Conservation (phyloP, 352 stramenopile species). For the Phytophthora aleatoria region DNA sequence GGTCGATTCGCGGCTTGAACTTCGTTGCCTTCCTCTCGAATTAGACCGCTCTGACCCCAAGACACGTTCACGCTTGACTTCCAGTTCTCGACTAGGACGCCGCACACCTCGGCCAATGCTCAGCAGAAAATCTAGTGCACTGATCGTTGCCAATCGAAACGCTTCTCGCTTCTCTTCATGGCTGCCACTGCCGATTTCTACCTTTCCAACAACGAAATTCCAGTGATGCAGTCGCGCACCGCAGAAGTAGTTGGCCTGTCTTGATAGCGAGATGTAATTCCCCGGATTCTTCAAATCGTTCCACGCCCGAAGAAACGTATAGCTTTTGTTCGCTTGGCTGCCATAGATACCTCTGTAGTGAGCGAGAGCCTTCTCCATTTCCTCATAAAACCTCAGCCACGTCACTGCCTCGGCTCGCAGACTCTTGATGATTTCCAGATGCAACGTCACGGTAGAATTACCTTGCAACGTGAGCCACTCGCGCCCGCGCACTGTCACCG, state of each 20-base stretch:
- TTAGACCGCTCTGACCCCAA: conserved; percentile 3
- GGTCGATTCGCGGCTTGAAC: conserved; percentile 21
- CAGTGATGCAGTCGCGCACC: conserved; percentile 61
- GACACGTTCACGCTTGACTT: conserved; percentile 12
- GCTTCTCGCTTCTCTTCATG: conserved; percentile 56
- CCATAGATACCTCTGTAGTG: conserved; percentile 23
- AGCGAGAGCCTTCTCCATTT: conserved; percentile 38
- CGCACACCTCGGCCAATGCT: conserved; percentile 10
- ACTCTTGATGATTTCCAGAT: conserved; percentile 52
- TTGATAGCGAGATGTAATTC: conserved; percentile 41
- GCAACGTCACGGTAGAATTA: conserved; percentile 47
- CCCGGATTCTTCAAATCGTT: conserved; percentile 47
- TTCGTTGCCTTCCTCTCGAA: conserved; percentile 11
- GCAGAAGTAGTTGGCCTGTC: conserved; percentile 55
- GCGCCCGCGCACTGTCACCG: conserved; percentile 47
- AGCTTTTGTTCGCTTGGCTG: conserved; percentile 31
- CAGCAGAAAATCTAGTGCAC: conserved; percentile 53
- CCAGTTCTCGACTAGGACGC: conserved; percentile 7
- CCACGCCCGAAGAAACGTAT: conserved; percentile 61
- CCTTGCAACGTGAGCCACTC: conserved; percentile 57
- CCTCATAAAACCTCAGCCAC: conserved; percentile 55
- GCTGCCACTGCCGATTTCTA: conserved; percentile 75
- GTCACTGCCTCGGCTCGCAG: conserved; percentile 46
- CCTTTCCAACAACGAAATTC: conserved; percentile 62
- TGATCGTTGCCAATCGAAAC: conserved; percentile 48